Evolutionary conservation across 2,329 filamentous ascomycete species (phyloP).

Genomic region (Mariannaea elegans): DNA sequence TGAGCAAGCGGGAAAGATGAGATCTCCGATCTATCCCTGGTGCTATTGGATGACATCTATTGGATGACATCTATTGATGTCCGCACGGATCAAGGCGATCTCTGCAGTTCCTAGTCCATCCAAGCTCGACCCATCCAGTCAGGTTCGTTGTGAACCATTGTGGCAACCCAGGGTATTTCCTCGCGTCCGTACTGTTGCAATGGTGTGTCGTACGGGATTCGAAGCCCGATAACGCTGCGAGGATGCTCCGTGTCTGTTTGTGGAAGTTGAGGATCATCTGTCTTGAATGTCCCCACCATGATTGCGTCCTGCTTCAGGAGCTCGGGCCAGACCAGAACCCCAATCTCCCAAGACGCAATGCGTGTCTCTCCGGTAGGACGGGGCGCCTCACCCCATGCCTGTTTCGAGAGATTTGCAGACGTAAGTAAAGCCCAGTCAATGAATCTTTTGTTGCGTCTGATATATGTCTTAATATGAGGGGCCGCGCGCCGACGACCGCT

Average conservation of each 20-base stretch:
- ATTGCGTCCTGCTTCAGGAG: constrained; percentile 57
- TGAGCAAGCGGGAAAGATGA: neutral
- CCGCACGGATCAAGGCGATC: constrained; percentile 8
- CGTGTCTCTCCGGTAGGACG: constrained; percentile 68
- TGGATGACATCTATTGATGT: neutral
- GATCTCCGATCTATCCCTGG: neutral
- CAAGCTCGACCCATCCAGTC: constrained; percentile 66
- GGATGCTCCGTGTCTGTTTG: constrained; percentile 30
- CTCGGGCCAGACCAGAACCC: constrained; percentile 83
- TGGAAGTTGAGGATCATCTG: constrained; percentile 58
- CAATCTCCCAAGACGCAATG: constrained; percentile 84
- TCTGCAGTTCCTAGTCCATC: constrained; percentile 24
- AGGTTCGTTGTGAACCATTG: constrained; percentile 63
- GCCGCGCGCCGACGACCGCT: constrained; percentile 75
- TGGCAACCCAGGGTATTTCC: constrained; percentile 83
- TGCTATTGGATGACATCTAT: constrained; percentile 1
- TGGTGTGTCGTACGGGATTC: constrained; percentile 86
- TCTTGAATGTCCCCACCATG: constrained; percentile 77
- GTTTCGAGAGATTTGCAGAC: constrained; percentile 90
- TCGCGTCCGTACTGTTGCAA: constrained; percentile 68
- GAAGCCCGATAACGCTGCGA: constrained; percentile 67
- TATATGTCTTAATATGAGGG: constrained; percentile 91
- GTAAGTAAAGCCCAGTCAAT: constrained; percentile 89
- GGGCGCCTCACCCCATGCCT: constrained; percentile 81
- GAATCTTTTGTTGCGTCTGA: constrained; percentile 65